phyloP scores from a whole-genome alignment of 1,284 basidiomycete species.

The Wolfiporia cocos region DNA sequence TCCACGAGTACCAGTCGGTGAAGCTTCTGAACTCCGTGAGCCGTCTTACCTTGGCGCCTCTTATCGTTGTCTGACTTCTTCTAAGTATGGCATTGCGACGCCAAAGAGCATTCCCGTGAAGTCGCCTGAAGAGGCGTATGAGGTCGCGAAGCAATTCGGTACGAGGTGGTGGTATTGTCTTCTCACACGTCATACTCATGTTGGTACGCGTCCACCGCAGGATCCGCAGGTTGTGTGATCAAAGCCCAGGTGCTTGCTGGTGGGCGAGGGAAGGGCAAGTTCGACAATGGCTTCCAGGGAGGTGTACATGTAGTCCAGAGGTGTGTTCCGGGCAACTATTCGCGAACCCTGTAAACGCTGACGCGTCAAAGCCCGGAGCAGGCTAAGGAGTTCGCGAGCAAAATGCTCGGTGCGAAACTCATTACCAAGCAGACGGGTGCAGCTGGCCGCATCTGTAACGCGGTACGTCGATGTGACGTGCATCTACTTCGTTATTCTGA shows the following conservation, averaged over 20 bases:
- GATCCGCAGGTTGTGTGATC: conserved; percentile 76
- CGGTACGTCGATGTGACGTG: conserved; percentile 45
- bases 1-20: conserved; percentile 99
- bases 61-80: background rate
- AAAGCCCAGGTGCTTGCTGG: conserved; percentile 99
- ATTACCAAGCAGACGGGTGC: conserved; percentile 99
- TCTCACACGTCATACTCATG: background rate
- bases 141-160: conserved; percentile 89
- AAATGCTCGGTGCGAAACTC: conserved; percentile 95
- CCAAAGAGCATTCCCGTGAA: conserved; percentile 89
- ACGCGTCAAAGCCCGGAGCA: conserved; percentile 66
- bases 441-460: conserved; percentile 89
- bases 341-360: too few species aligned
- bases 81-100: conserved; percentile 93
- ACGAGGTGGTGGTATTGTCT: conserved; percentile 14
- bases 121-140: conserved; percentile 85
- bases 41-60: conserved; percentile 7
- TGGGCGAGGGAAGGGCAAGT: conserved; percentile 97
- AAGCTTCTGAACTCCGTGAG: conserved; percentile 87
- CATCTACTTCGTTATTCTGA: background rate
- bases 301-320: conserved; percentile 95
- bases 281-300: conserved; percentile 94
- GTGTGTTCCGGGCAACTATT: conserved; percentile 55
- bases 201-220: conserved; percentile 31
- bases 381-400: conserved; percentile 80